These are phyloP conservation scores for Alternaria sp. DNA, from an alignment of 2,329 filamentous ascomycete genomes.

Conservation along the genomic window DNA sequence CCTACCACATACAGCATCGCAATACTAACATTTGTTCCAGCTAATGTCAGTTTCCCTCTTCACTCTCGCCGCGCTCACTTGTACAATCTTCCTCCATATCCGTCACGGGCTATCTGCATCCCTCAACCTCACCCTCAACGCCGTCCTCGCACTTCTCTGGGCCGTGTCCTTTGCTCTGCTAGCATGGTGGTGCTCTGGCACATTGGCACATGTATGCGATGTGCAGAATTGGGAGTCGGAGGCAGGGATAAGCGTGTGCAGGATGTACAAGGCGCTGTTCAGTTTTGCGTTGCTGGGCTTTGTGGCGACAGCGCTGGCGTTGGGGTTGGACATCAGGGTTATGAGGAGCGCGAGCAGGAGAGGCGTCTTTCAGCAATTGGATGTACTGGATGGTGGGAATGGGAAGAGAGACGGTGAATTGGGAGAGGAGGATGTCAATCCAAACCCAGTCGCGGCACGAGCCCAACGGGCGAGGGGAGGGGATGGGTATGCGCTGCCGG, in stretches of 20 bases:
- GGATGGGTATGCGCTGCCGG: slow-evolving; percentile 54
- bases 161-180: slow-evolving; percentile 61
- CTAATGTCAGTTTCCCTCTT: slow-evolving; percentile 62
- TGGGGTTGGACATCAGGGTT: slow-evolving; percentile 62
- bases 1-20: background rate
- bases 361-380: slow-evolving; percentile 61
- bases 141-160: slow-evolving; percentile 62
- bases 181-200: slow-evolving; percentile 63
- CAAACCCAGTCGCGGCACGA: slow-evolving; percentile 30
- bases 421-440: slow-evolving; percentile 31
- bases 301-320: slow-evolving; percentile 57
- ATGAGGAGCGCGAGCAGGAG: slow-evolving; percentile 50
- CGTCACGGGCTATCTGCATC: slow-evolving; percentile 62
- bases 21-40: slow-evolving; percentile 45
- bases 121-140: slow-evolving; percentile 61
- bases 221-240: slow-evolving; percentile 62
- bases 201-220: slow-evolving; percentile 62
- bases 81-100: slow-evolving; percentile 62
- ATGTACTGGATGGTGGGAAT: slow-evolving; percentile 47
- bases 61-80: slow-evolving; percentile 57
- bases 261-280: slow-evolving; percentile 68
- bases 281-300: slow-evolving; percentile 62
- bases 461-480: slow-evolving; percentile 21
- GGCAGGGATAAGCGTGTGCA: slow-evolving; percentile 65
- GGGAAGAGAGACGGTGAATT: slow-evolving; percentile 23